Conservation (phyloP, 1,284 basidiomycete species). For the Xanthoconium separans region DNA sequence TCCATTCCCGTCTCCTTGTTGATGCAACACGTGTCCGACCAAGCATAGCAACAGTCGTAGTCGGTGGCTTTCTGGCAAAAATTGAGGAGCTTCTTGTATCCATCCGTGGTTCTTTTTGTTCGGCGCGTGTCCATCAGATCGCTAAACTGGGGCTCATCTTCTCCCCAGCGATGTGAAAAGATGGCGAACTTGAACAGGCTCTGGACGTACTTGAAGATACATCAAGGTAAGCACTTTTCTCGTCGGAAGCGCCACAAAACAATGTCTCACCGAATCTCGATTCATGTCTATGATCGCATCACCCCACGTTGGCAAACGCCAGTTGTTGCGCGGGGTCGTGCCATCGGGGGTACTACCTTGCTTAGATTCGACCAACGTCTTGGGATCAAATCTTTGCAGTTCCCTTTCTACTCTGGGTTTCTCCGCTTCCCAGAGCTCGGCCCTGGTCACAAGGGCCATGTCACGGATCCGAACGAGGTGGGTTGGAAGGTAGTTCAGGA, state of each 20-base stretch:
- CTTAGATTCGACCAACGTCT: neutral
- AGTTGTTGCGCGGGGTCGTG: neutral
- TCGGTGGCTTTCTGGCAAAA: neutral
- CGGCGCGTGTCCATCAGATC: neutral
- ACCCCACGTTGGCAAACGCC: neutral
- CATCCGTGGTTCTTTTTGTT: neutral
- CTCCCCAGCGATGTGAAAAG: neutral
- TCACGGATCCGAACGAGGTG: neutral
- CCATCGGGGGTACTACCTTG: neutral
- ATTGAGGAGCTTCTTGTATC: neutral
- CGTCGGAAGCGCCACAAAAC: neutral
- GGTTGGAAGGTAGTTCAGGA: neutral
- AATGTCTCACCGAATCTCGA: conserved; percentile 7
- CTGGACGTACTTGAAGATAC: conserved; percentile 10
- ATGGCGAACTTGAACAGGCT: conserved; percentile 3
- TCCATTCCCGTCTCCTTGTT: neutral
- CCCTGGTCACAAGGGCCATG: neutral
- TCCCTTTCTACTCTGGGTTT: neutral
- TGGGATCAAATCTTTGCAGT: neutral
- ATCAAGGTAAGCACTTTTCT: conserved; percentile 9
- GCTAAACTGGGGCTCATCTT: neutral
- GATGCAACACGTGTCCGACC: neutral
- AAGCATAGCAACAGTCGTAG: neutral
- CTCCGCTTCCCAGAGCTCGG: conserved; percentile 3
- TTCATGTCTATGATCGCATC: conserved; percentile 4